Percentiles rank a stretch among this genome's conserved stretches.
Conservation (phyloP, 257 asterid genomes). For the Striga asiatica region DNA sequence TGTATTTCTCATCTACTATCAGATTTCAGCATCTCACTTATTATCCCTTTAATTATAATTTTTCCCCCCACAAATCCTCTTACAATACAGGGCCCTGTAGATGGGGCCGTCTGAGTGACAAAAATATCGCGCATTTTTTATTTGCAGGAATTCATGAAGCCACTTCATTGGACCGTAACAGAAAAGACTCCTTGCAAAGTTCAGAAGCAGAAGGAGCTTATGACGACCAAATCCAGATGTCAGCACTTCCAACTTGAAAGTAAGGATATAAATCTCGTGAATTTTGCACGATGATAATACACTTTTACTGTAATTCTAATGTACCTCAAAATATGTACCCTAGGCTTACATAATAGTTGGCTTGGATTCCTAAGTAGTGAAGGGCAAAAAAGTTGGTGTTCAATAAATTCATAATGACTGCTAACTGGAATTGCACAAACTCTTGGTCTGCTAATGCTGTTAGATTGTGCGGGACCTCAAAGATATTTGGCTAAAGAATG, state of each 20-base stretch:
- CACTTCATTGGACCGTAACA: conserved; percentile 66
- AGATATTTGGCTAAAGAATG: too few relatives aligned
- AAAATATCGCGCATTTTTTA: conserved; percentile 8
- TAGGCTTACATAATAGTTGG: too few relatives aligned
- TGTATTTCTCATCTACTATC: too few relatives aligned
- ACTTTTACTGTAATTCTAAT: too few relatives aligned
- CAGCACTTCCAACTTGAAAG: conserved; percentile 73
- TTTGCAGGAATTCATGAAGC: conserved; percentile 73
- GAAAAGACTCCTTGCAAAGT: conserved; percentile 52
- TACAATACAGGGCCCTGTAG: conserved; percentile 5
- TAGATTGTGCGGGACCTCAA: too few relatives aligned
- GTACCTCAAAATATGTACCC: too few relatives aligned
- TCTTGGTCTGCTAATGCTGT: conserved; percentile 4
- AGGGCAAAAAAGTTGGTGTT: too few relatives aligned
- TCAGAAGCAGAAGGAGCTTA: conserved; percentile 42
- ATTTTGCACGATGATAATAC: too few relatives aligned
- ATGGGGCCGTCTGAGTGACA: conserved; percentile 7
- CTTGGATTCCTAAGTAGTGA: too few relatives aligned
- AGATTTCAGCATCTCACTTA: too few relatives aligned
- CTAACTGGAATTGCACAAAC: conserved; percentile 6
- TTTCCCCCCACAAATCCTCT: too few relatives aligned
- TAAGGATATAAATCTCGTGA: conserved; percentile 14
- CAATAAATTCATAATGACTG: conserved; percentile 1
- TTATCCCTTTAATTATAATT: too few relatives aligned
- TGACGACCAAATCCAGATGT: conserved; percentile 45